Percentiles rank a stretch among this genome's conserved stretches.
Evolutionary conservation across 805 yeast species (phyloP).

Genomic region (Wickerhamiella kurtzmanii): DNA sequence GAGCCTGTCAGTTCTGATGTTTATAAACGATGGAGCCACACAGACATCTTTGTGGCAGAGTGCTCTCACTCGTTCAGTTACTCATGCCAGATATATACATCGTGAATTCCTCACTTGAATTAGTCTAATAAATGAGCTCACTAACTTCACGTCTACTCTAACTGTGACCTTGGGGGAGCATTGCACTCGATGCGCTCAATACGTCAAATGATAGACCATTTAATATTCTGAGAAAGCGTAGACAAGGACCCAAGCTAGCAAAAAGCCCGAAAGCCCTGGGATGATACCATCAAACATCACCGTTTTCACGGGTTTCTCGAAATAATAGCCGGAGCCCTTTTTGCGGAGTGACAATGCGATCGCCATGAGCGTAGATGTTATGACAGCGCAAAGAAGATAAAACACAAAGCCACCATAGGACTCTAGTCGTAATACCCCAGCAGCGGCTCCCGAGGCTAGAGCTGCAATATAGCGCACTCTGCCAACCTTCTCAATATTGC

Average conservation of each 20-base stretch:
- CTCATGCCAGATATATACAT: too few relatives aligned
- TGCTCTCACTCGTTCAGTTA: too few relatives aligned
- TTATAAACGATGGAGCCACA: too few relatives aligned
- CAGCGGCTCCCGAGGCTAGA: conserved; percentile 38
- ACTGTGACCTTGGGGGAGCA: too few relatives aligned
- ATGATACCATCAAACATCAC: conserved; percentile 10
- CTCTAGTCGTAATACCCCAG: conserved; percentile 42
- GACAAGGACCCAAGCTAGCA: conserved; percentile 19
- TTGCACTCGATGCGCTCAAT: too few relatives aligned
- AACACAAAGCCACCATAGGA: conserved; percentile 36
- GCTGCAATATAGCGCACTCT: conserved; percentile 35
- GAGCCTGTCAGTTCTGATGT: too few relatives aligned
- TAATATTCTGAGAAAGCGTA: conserved; percentile 15
- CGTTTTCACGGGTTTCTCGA: conserved; percentile 4
- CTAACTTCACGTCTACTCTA: too few relatives aligned
- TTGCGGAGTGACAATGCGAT: not conserved
- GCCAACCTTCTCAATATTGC: conserved; percentile 8
- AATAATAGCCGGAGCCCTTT: conserved; percentile 5
- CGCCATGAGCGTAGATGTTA: conserved; percentile 22
- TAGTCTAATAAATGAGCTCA: too few relatives aligned
- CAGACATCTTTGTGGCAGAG: too few relatives aligned
- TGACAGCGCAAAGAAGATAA: conserved; percentile 23
- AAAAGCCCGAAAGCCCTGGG: conserved; percentile 14
- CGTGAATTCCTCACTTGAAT: too few relatives aligned
- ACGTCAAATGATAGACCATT: not conserved